Evolutionary conservation across 2,329 filamentous ascomycete species (phyloP).

Genomic region (Alternaria triticimaculans): DNA sequence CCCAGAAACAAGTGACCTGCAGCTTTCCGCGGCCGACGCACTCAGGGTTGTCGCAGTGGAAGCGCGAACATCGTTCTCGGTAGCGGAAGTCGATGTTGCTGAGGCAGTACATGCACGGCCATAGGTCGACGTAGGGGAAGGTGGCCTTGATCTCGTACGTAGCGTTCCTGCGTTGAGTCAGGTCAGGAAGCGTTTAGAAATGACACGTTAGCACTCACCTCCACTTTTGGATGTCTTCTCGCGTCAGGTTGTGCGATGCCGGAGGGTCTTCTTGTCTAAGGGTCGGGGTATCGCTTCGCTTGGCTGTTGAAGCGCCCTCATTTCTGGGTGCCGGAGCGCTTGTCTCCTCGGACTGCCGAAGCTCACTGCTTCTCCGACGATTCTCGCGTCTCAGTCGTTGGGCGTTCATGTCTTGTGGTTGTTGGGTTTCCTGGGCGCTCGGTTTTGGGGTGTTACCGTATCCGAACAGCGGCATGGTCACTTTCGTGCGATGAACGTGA

Average conservation of each 20-base stretch:
- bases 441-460: neutral
- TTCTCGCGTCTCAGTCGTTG: neutral
- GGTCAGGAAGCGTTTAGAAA: neutral
- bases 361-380: neutral
- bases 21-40: constrained; percentile 1
- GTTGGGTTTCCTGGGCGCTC: neutral
- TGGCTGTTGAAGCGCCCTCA: neutral
- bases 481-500: rapidly evolving
- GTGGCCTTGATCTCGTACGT: neutral
- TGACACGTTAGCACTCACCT: neutral
- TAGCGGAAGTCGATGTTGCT: neutral
- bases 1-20: constrained; percentile 5
- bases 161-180: neutral
- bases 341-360: neutral
- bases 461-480: neutral
- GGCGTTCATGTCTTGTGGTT: neutral
- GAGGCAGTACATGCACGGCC: constrained; percentile 15
- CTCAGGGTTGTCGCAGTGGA: neutral
- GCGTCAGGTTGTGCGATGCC: neutral
- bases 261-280: neutral
- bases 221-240: neutral
- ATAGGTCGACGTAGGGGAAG: neutral
- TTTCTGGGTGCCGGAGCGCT: neutral
- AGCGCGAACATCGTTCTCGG: neutral
- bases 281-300: neutral